phyloP scores from a whole-genome alignment of 352 stramenopile species.

The Phytophthora colocasiae region DNA sequence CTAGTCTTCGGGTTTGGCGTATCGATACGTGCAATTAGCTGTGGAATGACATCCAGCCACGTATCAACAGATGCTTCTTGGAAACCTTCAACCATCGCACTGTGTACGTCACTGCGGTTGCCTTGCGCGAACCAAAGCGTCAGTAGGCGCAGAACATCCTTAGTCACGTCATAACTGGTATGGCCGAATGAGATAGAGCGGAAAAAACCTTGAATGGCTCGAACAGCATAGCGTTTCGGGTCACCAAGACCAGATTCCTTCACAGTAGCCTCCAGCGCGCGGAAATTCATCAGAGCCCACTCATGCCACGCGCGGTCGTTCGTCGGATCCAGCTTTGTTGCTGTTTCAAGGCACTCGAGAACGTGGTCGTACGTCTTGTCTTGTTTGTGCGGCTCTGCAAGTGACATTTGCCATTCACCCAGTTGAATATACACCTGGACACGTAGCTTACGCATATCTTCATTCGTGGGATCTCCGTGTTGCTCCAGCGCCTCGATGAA shows the following conservation, averaged over 20 bases:
- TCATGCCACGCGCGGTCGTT: conserved; percentile 99
- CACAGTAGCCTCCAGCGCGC: conserved; percentile 66
- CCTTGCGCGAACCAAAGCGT: conserved; percentile 99
- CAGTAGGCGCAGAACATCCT: conserved; percentile 99
- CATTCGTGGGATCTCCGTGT: conserved; percentile 60
- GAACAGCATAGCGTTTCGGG: conserved; percentile 85
- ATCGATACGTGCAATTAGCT: conserved; percentile 95
- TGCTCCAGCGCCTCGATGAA: conserved; percentile 87
- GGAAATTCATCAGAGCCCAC: conserved; percentile 99
- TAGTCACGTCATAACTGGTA: conserved; percentile 92
- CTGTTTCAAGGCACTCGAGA: conserved; percentile 81
- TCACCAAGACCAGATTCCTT: conserved; percentile 63
- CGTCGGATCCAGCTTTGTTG: conserved; percentile 84
- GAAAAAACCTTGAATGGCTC: conserved; percentile 98
- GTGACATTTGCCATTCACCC: conserved; percentile 86
- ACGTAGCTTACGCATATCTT: conserved; percentile 78
- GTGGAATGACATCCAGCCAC: conserved; percentile 99
- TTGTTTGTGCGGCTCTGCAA: conserved; percentile 78
- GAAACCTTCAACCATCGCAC: conserved; percentile 87
- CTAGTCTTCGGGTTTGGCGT: conserved; percentile 84
- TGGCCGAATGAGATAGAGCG: conserved; percentile 96
- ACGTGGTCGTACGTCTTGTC: conserved; percentile 80
- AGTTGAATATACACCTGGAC: conserved; percentile 89
- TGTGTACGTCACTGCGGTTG: conserved; percentile 89
- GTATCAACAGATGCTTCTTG: conserved; percentile 96